Evolutionary conservation across 2,329 filamentous ascomycete genomes (phyloP).

Genomic region (Claviceps quebecensis): DNA sequence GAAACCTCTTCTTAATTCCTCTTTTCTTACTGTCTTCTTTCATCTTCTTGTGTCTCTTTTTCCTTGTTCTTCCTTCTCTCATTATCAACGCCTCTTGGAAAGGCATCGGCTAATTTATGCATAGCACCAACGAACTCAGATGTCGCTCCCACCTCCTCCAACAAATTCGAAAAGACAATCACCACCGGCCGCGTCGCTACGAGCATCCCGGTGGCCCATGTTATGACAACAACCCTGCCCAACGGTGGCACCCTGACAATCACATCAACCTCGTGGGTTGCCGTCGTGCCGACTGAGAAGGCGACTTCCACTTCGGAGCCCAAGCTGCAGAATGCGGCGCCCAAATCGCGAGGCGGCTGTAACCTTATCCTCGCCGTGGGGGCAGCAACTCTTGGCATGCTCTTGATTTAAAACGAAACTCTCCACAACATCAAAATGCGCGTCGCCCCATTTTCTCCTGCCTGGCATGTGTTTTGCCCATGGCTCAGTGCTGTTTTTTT

Average conservation of each 20-base stretch:
- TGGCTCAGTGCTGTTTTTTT: not conserved
- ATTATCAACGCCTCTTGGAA: not conserved
- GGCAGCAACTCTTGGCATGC: constrained; percentile 12
- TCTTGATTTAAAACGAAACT: not conserved
- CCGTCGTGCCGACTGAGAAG: constrained; percentile 23
- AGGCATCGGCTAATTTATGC: constrained; percentile 8
- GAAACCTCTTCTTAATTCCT: not conserved
- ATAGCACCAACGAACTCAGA: not conserved
- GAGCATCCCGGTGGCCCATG: constrained; percentile 23
- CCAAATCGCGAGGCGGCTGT: constrained; percentile 9
- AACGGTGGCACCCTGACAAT: constrained; percentile 31
- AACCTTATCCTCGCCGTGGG: constrained; percentile 13
- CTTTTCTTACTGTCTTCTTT: not conserved
- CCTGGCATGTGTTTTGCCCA: not conserved
- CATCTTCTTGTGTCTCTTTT: not conserved
- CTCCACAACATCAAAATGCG: no score
- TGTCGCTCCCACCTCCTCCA: constrained; percentile 6
- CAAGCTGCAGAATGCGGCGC: constrained; percentile 24
- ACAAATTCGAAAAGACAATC: constrained; percentile 16
- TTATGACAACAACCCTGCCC: constrained; percentile 30
- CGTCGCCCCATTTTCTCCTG: not conserved
- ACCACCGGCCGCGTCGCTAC: constrained; percentile 21
- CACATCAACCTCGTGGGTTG: constrained; percentile 36
- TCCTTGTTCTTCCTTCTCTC: not conserved
- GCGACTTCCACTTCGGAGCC: constrained; percentile 16